Evolutionary conservation across 148 eudicot species (phyloP).

Genomic region (Bassia scoparia): DNA sequence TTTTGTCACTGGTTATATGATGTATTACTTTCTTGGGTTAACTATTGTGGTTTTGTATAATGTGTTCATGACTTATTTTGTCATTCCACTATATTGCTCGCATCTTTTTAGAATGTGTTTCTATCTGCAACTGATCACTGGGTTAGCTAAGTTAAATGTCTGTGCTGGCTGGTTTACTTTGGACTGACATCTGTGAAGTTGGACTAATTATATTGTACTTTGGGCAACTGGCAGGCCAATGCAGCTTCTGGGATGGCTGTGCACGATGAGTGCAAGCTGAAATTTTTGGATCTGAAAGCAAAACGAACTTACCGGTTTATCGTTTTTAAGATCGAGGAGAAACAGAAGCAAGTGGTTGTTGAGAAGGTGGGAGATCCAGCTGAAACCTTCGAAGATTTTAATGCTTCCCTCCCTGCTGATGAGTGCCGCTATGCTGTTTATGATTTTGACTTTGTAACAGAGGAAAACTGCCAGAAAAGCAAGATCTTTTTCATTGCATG

Average conservation of each 20-base stretch:
- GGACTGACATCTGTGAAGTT: background rate
- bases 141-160: background rate
- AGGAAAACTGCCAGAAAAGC: slow-evolving; percentile 85
- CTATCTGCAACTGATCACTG: background rate
- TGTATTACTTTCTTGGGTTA: background rate
- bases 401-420: slow-evolving; percentile 64
- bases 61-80: background rate
- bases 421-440: slow-evolving; percentile 84
- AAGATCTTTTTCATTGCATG: slow-evolving; percentile 88
- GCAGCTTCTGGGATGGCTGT: slow-evolving; percentile 94
- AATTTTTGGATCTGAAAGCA: slow-evolving; percentile 79
- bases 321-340: slow-evolving; percentile 76
- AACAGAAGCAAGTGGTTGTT: slow-evolving; percentile 74
- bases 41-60: background rate
- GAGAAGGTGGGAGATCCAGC: slow-evolving; percentile 79
- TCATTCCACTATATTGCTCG: background rate
- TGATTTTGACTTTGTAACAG: slow-evolving; percentile 77
- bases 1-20: background rate
- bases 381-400: slow-evolving; percentile 63
- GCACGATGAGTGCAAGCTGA: slow-evolving; percentile 90
- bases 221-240: slow-evolving; percentile 49
- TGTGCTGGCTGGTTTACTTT: background rate
- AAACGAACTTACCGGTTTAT: slow-evolving; percentile 77
- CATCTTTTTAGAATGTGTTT: background rate
- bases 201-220: background rate